Conservation (phyloP, 805 yeast species). For the Zygosaccharomyces lentus region DNA sequence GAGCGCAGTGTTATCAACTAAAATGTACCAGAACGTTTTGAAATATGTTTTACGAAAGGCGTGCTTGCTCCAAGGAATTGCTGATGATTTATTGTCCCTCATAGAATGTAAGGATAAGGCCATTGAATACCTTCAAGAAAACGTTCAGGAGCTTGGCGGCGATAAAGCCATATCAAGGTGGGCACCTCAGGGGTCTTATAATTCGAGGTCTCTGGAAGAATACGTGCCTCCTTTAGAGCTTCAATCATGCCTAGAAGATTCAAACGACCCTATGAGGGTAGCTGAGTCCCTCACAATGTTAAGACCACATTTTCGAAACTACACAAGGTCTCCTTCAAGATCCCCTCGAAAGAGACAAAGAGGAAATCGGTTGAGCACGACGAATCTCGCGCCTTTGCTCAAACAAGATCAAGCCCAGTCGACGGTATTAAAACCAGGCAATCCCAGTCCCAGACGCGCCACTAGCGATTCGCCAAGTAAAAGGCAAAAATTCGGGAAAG, state of each 20-base stretch:
- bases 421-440: neutral
- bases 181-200: constrained; percentile 35
- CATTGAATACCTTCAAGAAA: constrained; percentile 30
- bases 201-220: constrained; percentile 19
- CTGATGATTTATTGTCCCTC: constrained; percentile 13
- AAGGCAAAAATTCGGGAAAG: constrained; percentile 15
- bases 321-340: constrained; percentile 1
- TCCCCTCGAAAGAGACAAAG: constrained; percentile 9
- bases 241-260: constrained; percentile 2
- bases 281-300: constrained; percentile 7
- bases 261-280: constrained; percentile 3
- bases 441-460: constrained; percentile 7
- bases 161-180: constrained; percentile 25
- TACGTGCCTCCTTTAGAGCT: constrained; percentile 15
- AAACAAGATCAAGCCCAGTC: constrained; percentile 1
- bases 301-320: constrained; percentile 4
- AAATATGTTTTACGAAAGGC: constrained; percentile 5
- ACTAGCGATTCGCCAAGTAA: constrained; percentile 13
- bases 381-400: constrained; percentile 8
- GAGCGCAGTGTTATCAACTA: neutral
- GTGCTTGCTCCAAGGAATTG: constrained; percentile 1
- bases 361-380: neutral
- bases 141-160: constrained; percentile 26
- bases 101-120: constrained; percentile 33
- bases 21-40: constrained; percentile 7